These are phyloP conservation scores for Hypoxylon sp. DNA, from an alignment of 2,329 filamentous ascomycete genomes.

Conservation along the genomic window DNA sequence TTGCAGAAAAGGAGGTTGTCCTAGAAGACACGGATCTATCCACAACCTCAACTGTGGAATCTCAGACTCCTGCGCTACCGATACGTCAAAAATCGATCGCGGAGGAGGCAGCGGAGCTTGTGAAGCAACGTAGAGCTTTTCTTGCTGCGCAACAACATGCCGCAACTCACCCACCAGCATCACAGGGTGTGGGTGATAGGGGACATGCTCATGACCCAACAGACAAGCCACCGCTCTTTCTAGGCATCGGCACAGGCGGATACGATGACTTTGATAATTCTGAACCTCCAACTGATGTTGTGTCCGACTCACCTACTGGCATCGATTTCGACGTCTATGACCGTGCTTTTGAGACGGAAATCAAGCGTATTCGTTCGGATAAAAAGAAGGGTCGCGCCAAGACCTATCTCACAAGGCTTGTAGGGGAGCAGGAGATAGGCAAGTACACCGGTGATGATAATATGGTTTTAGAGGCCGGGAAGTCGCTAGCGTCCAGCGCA, in stretches of 20 bases:
- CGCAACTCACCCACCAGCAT: constrained; percentile 51
- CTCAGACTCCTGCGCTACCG: constrained; percentile 29
- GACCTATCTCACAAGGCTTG: constrained; percentile 65
- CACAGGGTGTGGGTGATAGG: constrained; percentile 61
- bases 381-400: constrained; percentile 56
- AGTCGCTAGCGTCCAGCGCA: constrained; percentile 40
- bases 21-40: constrained; percentile 18
- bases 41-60: constrained; percentile 26
- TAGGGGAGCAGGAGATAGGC: constrained; percentile 61
- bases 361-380: constrained; percentile 64
- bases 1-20: constrained; percentile 39
- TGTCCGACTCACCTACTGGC: constrained; percentile 87
- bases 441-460: constrained; percentile 58
- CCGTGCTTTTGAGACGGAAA: constrained; percentile 87
- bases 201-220: constrained; percentile 75
- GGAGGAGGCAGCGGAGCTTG: constrained; percentile 65
- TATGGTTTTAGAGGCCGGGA: constrained; percentile 56
- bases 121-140: constrained; percentile 64
- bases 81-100: constrained; percentile 55
- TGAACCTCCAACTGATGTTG: constrained; percentile 58
- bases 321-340: constrained; percentile 93
- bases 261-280: constrained; percentile 59
- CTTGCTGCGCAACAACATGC: constrained; percentile 52
- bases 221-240: constrained; percentile 74
- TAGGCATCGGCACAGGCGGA: constrained; percentile 81